Conservation (phyloP, 345 rosid species). For the Linum usitatissimum region DNA sequence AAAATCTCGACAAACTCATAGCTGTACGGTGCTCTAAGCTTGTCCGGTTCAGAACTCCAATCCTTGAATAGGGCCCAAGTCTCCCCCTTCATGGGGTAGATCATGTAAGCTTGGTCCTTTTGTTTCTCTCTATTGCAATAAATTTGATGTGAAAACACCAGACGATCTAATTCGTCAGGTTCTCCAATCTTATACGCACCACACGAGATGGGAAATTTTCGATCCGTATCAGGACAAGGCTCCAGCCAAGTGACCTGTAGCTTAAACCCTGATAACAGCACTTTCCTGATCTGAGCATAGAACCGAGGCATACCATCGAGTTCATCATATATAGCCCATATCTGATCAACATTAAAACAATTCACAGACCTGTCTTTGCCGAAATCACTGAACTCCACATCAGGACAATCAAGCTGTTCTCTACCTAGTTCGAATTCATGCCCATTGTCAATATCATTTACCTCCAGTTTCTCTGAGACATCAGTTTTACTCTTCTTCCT, state of each 20-base stretch:
- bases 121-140: constrained; percentile 6
- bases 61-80: constrained; percentile 77
- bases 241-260: constrained; percentile 73
- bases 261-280: constrained; percentile 44
- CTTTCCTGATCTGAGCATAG: constrained; percentile 56
- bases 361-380: constrained; percentile 30
- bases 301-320: constrained; percentile 73
- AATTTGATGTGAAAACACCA: constrained; percentile 61
- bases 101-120: constrained; percentile 14
- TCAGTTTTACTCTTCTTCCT: constrained; percentile 15
- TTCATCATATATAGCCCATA: constrained; percentile 81
- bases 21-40: constrained; percentile 30
- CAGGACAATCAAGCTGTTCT: constrained; percentile 30
- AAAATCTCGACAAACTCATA: constrained; percentile 64
- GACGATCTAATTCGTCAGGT: constrained; percentile 28
- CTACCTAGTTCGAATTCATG: constrained; percentile 15
- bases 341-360: constrained; percentile 54
- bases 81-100: constrained; percentile 73
- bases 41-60: constrained; percentile 40
- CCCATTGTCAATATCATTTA: constrained; percentile 11
- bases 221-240: constrained; percentile 28
- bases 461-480: constrained; percentile 2
- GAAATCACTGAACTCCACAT: constrained; percentile 65
- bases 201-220: constrained; percentile 50
- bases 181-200: constrained; percentile 43